Base-by-base conservation (phyloP, 2,329 filamentous ascomycete species). In the Sarocladium oryzae region DNA sequence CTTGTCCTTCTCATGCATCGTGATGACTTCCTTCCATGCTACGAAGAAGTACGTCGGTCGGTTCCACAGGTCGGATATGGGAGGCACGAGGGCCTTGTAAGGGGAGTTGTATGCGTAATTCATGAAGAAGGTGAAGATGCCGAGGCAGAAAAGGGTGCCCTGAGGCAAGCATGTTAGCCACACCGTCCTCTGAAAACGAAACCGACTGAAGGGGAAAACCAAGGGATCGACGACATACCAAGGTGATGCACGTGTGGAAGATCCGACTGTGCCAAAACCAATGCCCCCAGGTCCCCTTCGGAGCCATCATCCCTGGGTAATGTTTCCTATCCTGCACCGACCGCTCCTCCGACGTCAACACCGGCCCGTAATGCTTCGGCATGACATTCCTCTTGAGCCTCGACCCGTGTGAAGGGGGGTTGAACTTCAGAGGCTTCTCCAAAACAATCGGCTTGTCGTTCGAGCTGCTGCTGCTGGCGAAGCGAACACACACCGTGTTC, bases 271-370 rank as follows among this genome's bases (percentile, higher is more conserved):
- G 84, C 65, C 95, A 75, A 67, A 97, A 91, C 81, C 86, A 91
- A 67, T 92, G 80, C 70, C 88, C 78, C 68, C 89, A 89, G 0
- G 86, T 88, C 5, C 89, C 89, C 63, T 86, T 76, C 0, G 90
- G 84, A 43, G 92, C 87, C 77, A 95, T 90, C 78, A 95, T 84
- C 60, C 91, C 85, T 1, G 93, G 93, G 66, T 97, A 97, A 56
- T 86, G 75, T 66, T 81, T 86, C 56, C 70, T 79, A 57, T 74
- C 77, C 73, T 89, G 89, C 54, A 77, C 78, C 55, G 78, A 72
- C 49, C 75, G 70, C 67, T 95, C 86, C 49, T 84, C 77, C 18
- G 77, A 72, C 15, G 81, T 83, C 54, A 90, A 70, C 20, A 81
- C 70, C 16, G 89, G 87, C 33, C 89, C 90, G 64, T 95, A 95